Conservation (phyloP, 495 filamentous ascomycete species). For the Cladorrhinum samala region DNA sequence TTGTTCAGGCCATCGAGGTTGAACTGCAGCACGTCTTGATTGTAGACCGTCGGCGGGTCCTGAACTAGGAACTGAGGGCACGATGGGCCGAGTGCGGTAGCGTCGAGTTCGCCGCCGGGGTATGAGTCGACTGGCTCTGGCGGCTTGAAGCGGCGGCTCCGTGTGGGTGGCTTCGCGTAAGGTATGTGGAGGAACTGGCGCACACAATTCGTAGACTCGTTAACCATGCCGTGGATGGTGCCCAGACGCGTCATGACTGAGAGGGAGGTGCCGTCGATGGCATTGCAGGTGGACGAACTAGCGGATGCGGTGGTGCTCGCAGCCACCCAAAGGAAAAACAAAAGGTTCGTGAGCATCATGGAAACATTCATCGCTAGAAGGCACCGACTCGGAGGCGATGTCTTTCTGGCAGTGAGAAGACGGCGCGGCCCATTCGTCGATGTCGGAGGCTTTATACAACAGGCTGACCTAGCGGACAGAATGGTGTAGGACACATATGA, state of each 20-base stretch:
- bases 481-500: too few relatives aligned
- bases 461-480: too few relatives aligned
- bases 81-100: constrained; percentile 13
- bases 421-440: too few relatives aligned
- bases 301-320: not conserved
- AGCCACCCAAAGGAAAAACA: not conserved
- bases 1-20: constrained; percentile 18
- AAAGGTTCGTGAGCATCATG: not conserved
- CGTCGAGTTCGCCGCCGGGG: constrained; percentile 2
- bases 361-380: too few relatives aligned
- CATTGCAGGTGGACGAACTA: not conserved
- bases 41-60: constrained; percentile 12
- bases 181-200: constrained; percentile 50
- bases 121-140: constrained; percentile 15
- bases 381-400: too few relatives aligned
- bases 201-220: constrained; percentile 10
- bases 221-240: constrained; percentile 12
- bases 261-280: constrained; percentile 1
- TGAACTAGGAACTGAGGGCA: constrained; percentile 19
- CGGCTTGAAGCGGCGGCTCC: constrained; percentile 40
- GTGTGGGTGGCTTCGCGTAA: constrained; percentile 47
- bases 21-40: constrained; percentile 19
- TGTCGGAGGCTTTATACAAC: too few relatives aligned
- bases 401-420: too few relatives aligned
- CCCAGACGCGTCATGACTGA: constrained; percentile 6